These are phyloP conservation scores for Gracilaria vermiculophylla DNA, from an alignment of 23 red algal genomes.

Conservation along the genomic window DNA sequence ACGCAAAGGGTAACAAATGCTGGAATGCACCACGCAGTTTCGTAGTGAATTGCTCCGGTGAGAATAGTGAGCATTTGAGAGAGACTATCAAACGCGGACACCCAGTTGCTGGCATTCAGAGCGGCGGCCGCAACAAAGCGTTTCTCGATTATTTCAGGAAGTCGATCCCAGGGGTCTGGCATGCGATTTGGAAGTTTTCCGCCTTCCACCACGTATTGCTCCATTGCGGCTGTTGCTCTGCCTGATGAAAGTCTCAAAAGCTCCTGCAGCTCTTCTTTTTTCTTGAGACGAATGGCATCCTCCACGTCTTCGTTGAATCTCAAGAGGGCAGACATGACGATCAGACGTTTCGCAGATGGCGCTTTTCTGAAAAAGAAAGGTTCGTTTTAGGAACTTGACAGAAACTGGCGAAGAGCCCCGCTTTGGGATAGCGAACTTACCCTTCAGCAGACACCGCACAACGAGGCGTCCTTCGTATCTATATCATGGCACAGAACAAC, in stretches of 20 bases:
- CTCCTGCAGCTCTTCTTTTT: slow-evolving; percentile 18
- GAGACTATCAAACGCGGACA: slow-evolving; percentile 30
- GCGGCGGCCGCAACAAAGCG: slow-evolving; percentile 53
- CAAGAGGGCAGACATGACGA: slow-evolving; percentile 7
- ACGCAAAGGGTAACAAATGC: slow-evolving; percentile 47
- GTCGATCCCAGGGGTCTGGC: slow-evolving; percentile 26
- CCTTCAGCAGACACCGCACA: too few species aligned
- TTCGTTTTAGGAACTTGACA: background rate
- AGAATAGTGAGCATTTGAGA: slow-evolving; percentile 18
- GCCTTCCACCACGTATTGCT: slow-evolving; percentile 41
- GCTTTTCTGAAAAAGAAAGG: background rate
- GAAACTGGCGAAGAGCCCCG: background rate
- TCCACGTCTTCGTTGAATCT: slow-evolving; percentile 37
- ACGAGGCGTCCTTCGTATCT: too few species aligned
- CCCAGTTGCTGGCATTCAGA: slow-evolving; percentile 48
- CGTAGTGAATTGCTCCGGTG: slow-evolving; percentile 17
- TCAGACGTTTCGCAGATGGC: background rate
- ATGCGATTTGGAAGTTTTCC: slow-evolving; percentile 24
- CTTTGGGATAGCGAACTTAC: too few species aligned
- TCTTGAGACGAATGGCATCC: slow-evolving; percentile 26
- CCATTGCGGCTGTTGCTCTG: slow-evolving; percentile 27
- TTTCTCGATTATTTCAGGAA: slow-evolving; percentile 59
- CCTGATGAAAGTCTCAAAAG: slow-evolving; percentile 36
- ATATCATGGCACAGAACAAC: too few species aligned
- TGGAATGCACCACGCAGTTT: slow-evolving; percentile 58